Evolutionary conservation across 352 stramenopile genomes (phyloP), one percentile per base, ranked within the genome.

Genomic region (Phytophthora macrochlamydospora): DNA sequence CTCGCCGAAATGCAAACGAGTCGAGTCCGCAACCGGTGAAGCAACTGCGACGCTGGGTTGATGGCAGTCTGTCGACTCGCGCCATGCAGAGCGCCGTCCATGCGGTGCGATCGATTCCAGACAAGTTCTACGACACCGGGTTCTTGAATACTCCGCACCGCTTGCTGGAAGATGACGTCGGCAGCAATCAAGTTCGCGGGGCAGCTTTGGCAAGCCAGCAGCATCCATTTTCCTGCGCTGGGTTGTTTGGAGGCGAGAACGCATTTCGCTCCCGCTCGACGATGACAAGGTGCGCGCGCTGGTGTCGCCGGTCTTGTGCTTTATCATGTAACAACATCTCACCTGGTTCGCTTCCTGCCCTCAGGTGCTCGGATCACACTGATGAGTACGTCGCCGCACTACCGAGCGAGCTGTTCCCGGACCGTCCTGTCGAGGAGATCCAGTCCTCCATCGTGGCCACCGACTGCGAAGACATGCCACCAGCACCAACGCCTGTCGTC

Each of bases 91-190:
- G 12, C 12, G 52, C 52, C 7, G 55, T 75, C 37, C 48, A 69
- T 42, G 54, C 51, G 3, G 24, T 62, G 57, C 49, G 52, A 11
- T 51, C 58, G 8, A 44, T 78, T 8, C 71, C 58, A 48, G 56
- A 59, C 31, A 62, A 71, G 12, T 42, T 82, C 12, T 81, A 77
- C 51, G 56, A 59, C 11, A 48, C 58, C 44, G 64, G 62, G 4
- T 56, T 62, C 24, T 50, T 62, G 49, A 66, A 50, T 2, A 61
- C 51, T 7, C 67, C 70, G 13, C 62, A 85, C 9, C 67, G 62
- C 1, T 55, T 82, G 11, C 57, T 71, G 2, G 56, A 70, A 14
- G 63, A 64, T 7, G 55, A 69, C 3, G 44, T 31, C n/a, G 13
- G 28, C 33, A 55, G 50, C 11, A 42, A 56, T 63, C 61, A 33